phyloP scores from a whole-genome alignment of 2,329 filamentous ascomycete genomes.

The Aciculosporium take region DNA sequence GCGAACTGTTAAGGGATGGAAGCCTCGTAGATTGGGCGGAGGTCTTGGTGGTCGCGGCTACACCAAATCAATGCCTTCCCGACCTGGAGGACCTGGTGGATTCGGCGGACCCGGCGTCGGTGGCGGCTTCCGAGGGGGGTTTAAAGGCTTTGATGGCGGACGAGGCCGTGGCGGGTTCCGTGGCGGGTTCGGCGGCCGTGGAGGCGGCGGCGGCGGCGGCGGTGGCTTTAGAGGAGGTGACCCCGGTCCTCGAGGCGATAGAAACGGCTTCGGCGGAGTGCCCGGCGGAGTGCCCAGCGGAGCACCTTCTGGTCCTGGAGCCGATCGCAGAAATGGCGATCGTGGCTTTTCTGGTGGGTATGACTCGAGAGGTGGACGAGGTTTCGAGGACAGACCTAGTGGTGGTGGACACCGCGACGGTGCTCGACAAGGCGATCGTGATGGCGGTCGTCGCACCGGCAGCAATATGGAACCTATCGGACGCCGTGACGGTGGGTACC shows the following conservation, averaged over 20 bases:
- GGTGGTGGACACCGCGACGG: slow-evolving; percentile 28
- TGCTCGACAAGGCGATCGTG: slow-evolving; percentile 22
- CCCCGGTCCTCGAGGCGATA: slow-evolving; percentile 20
- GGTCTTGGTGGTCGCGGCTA: slow-evolving; percentile 87
- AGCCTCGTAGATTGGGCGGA: slow-evolving; percentile 78
- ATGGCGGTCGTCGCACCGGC: slow-evolving; percentile 39
- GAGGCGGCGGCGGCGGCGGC: slow-evolving; percentile 39
- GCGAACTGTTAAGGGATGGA: slow-evolving; percentile 86
- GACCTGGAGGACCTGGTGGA: slow-evolving; percentile 51
- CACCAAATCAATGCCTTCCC: slow-evolving; percentile 63
- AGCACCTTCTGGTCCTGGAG: slow-evolving; percentile 47
- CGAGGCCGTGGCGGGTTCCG: slow-evolving; percentile 29
- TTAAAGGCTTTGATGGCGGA: slow-evolving; percentile 31
- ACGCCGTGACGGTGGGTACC: slow-evolving; percentile 46
- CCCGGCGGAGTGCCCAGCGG: slow-evolving; percentile 34
- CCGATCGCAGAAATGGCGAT: slow-evolving; percentile 29
- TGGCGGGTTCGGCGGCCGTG: slow-evolving; percentile 31
- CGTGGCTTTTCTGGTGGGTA: slow-evolving; percentile 33
- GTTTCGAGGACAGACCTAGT: slow-evolving; percentile 42
- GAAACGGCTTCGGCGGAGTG: slow-evolving; percentile 32
- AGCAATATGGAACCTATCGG: slow-evolving; percentile 78
- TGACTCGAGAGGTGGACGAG: slow-evolving; percentile 39
- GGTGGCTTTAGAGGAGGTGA: slow-evolving; percentile 37
- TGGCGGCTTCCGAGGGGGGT: slow-evolving; percentile 30
- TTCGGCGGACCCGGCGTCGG: slow-evolving; percentile 40